Conservation (phyloP, 108 stramenopile species). For the Phaeodactylum tricornutum region DNA sequence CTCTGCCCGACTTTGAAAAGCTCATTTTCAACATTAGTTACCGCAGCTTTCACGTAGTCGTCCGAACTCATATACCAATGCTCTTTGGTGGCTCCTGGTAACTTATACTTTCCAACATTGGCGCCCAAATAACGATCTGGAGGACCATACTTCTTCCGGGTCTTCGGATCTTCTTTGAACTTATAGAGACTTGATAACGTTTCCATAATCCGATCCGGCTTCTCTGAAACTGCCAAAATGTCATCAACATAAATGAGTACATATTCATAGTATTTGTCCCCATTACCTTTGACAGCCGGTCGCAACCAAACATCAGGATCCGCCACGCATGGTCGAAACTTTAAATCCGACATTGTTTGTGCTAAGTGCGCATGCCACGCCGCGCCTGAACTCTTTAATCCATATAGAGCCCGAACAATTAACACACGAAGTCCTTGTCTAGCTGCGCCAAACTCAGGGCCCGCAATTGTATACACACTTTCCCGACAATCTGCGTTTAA, state of each 20-base stretch:
- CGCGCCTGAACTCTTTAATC: constrained; percentile 17
- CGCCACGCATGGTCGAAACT: constrained; percentile 7
- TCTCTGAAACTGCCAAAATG: constrained; percentile 6
- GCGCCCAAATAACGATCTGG: constrained; percentile 18
- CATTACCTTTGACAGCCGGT: constrained; percentile 11
- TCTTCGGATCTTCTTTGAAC: constrained; percentile 8
- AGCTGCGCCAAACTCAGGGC: constrained; percentile 23
- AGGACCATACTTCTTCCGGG: too few relatives aligned
- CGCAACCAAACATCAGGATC: constrained; percentile 31
- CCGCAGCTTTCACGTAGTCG: constrained; percentile 19
- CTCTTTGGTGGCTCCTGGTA: constrained; percentile 5
- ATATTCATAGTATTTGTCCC: constrained; percentile 18
- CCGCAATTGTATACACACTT: constrained; percentile 12
- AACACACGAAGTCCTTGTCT: constrained; percentile 6
- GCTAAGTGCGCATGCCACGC: constrained; percentile 6
- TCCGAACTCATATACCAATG: constrained; percentile 12
- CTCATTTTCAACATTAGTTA: constrained; percentile 9
- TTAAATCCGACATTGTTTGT: neutral
- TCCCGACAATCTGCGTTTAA: constrained; percentile 22
- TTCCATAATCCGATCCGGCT: constrained; percentile 2
- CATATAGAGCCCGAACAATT: constrained; percentile 25
- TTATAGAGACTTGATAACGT: constrained; percentile 4
- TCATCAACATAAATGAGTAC: constrained; percentile 23
- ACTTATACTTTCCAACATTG: constrained; percentile 4
- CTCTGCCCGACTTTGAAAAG: neutral